Evolutionary conservation across 2,329 filamentous ascomycete species (phyloP), one percentile per base, ranked within the genome.

Genomic region (Pseudocercospora cruenta): DNA sequence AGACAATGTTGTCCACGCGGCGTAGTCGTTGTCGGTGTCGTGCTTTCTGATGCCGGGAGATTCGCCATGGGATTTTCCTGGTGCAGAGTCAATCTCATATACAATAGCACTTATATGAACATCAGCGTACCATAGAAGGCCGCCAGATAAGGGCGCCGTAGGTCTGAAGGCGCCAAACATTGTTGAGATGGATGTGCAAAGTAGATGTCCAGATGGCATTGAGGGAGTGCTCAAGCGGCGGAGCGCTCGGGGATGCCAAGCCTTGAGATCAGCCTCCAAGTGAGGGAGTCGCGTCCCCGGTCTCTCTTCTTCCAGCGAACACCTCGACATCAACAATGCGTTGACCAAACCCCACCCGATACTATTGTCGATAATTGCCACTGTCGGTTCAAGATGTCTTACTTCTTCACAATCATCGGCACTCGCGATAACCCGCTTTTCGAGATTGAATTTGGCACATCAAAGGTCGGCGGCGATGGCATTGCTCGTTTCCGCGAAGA

Each of bases 41-140:
- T 70, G 89, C 87, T 82, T 98, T 98, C 81, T 97, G 94, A 78
- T 92, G 93, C 72, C 88, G 85, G 66, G 95, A 99, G 77, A 99
- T 88, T 68, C 95, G 90, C 94, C 94, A 99, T 73, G 95, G 95
- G 75, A 91, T 93, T 88, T 99, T 99, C 95, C 92, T 89, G n/a
- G n/a, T n/a, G n/a, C n/a, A n/a, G n/a, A n/a, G n/a, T n/a, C n/a
- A n/a, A n/a, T n/a, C n/a, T n/a, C n/a, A n/a, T n/a, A n/a, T 14
- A 49, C 19, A 19, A 21, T 33, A n/a, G 39, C 9, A 8, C 12
- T 24, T 28, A 9, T 4, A 24, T 43, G 26, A 2, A 14, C 26
- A 19, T 19, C 28, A 12, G 71, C 80, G 55, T 85, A 93, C 90
- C 93, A 97, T 73, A 97, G 85, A 62, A 97, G 89, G 80, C 93